Evolutionary conservation across 1,139 yeast genomes (phyloP), one percentile per base, ranked within the genome.

Genomic region (Nakaseomyces uthaithaninus): DNA sequence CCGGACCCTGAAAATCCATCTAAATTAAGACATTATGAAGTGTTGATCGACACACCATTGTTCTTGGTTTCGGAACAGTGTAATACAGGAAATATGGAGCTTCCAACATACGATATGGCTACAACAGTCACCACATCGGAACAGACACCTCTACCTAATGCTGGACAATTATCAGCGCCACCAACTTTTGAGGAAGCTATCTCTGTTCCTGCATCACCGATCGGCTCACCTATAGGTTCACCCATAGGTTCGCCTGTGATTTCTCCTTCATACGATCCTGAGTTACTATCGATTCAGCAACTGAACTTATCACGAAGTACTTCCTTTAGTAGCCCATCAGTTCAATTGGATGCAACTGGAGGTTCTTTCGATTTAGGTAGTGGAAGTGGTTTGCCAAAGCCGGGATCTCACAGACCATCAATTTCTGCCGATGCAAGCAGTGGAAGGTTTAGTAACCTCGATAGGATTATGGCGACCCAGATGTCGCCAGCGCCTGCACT

Each of bases 21-120:
- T 37, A 77, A 74, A 50, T 66, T 82, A 65, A 89, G 85, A 53
- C 95, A 85, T 59, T 87, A 82, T 55, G 96, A 87, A 54, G 95
- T 87, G 31, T 80, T 86, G 40, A 84, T 87, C 37, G 95, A 87
- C 57, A 85, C 95, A 0, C 95, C 95, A 0, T 71, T 87, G 39
- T 71, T 75, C 22, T 66, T 87, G 39, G 70, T 85, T 33, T 80
- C 93, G 42, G 75, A 86, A 25, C 72, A 77, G 48, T 86, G 95
- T 64, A 72, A 71, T 38, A 75, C 72, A 12, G 87, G 74, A 4
- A 78, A 80, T 36, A 67, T 80, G 41, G 85, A 80, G 40, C 67
- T 86, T 41, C 95, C 95, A 0, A 71, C 74, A 27, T 85, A 85
- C 51, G 69, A 75, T 2, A 61, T 71, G 42, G 63, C 69, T 1